Conservation (phyloP, 2,329 filamentous ascomycete genomes). For the Tolypocladium amazonense region DNA sequence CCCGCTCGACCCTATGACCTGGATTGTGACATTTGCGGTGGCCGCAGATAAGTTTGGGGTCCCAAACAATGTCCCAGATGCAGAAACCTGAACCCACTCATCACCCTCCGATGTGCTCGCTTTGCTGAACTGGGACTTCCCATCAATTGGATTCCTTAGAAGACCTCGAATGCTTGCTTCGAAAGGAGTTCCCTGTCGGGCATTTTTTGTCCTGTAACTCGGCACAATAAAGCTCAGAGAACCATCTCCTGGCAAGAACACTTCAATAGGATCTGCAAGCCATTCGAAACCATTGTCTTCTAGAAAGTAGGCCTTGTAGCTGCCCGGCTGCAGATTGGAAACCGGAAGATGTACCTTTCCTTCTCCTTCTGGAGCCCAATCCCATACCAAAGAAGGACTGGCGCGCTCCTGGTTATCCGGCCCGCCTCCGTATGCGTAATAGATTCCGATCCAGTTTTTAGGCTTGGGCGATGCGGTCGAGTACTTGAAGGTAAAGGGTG, state of each 20-base stretch:
- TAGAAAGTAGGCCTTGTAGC: conserved; percentile 23
- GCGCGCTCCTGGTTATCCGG: conserved; percentile 16
- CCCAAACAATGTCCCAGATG: conserved; percentile 20
- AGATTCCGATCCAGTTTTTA: conserved; percentile 27
- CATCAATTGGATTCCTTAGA: conserved; percentile 10
- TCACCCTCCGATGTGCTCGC: conserved; percentile 6
- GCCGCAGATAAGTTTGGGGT: conserved; percentile 10
- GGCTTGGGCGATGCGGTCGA: conserved; percentile 11
- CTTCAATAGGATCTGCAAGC: conserved; percentile 18
- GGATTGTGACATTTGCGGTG: conserved; percentile 9
- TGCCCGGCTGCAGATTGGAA: conserved; percentile 11
- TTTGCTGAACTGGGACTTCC: conserved; percentile 12
- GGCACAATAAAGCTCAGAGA: conserved; percentile 14
- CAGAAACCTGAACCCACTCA: conserved; percentile 18
- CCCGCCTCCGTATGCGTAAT: conserved; percentile 16
- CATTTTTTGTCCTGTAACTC: conserved; percentile 19
- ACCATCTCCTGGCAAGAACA: conserved; percentile 10
- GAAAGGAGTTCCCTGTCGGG: conserved; percentile 18
- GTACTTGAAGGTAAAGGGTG: conserved; percentile 20
- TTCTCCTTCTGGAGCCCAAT: conserved; percentile 13
- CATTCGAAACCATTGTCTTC: conserved; percentile 20
- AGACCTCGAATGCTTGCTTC: conserved; percentile 19
- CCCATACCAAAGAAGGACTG: conserved; percentile 18
- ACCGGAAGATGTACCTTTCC: conserved; percentile 14
- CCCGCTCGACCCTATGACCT: conserved; percentile 12